Evolutionary conservation across 1,284 basidiomycete genomes (phyloP), one percentile per base, ranked within the genome.

Genomic region (Takashimella koratensis): DNA sequence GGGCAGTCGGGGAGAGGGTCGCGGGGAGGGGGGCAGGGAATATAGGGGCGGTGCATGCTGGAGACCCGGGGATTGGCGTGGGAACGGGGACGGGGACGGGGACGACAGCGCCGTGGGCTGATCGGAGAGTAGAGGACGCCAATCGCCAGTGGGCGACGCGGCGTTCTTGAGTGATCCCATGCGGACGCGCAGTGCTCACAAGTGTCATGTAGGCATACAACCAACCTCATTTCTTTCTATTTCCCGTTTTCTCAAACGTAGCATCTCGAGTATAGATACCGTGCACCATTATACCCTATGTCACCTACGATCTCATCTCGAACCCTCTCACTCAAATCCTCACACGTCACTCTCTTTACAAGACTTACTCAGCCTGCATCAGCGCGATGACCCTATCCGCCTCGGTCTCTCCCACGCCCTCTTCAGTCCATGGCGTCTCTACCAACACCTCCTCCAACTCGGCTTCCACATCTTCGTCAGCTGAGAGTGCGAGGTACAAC

Each of bases 391-490:
- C 58, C 1, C 62, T 63, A 13, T 19, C 43, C 16, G 45, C 51
- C n/a, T 56, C 63, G 4, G 41, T 30, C 13, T 49, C 49, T 12
- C 27, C 49, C 4, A 51, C 56, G 0, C 43, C 60, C 1, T 62
- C 55, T 4, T 58, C 65, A 2, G 62, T 61, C 91, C 92, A 96
- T 67, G 84, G 83, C 11, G 89, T 91, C 68, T 90, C 86, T 12
- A 92, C 74, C 30, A 95, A 74, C 5, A 88, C 67, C n/a, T 86
- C 82, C 67, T 93, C 90, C 1, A 84, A 79, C 51, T 84, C 85
- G 13, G 85, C 84, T 11, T 87, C 85, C 0, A 80, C 82, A 5
- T 88, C 67, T 45, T 80, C 80, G 48, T 80, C 80, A 54, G 82
- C 83, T 65, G 88, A 86, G 20, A 90, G 74, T 10, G 82, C 79